Evolutionary conservation across 495 filamentous ascomycete species (phyloP).

Genomic region (Astrothelium macrocarpum): DNA sequence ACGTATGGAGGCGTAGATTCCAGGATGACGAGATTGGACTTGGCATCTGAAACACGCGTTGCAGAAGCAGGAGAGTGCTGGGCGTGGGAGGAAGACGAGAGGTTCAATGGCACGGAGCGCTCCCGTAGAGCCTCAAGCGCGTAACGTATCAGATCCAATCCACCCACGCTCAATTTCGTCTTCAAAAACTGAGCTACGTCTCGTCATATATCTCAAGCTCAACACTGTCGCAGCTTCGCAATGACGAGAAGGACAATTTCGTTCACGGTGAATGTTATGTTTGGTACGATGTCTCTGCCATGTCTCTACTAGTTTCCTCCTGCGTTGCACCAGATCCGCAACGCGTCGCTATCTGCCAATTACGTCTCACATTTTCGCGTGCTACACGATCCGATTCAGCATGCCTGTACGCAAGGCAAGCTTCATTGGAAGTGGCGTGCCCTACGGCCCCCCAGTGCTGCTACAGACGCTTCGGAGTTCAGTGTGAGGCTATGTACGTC

Average conservation of each 20-base stretch:
- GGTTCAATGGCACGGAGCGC: not conserved
- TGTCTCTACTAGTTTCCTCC: not conserved
- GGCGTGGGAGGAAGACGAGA: not conserved
- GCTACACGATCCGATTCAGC: not conserved
- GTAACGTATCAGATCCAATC: not conserved
- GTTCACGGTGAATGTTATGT: too few relatives aligned
- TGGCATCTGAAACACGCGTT: conserved; percentile 1
- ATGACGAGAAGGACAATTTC: not conserved
- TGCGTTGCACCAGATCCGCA: not conserved
- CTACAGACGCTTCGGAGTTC: not conserved
- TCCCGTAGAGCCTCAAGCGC: conserved; percentile 3
- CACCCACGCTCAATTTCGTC: not conserved
- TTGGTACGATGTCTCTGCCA: too few relatives aligned
- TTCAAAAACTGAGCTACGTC: not conserved
- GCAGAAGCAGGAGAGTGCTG: not conserved
- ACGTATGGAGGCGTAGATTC: not conserved
- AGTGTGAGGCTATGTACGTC: conserved; percentile 1
- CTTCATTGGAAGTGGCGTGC: conserved; percentile 8
- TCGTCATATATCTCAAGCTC: not conserved
- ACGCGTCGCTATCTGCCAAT: not conserved
- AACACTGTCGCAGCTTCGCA: not conserved
- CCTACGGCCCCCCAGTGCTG: not conserved
- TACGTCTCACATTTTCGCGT: not conserved
- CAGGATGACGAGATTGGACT: conserved; percentile 1
- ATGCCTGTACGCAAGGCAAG: not conserved